A percentile compares a stretch with the other conserved stretches of the same genome.
These are phyloP conservation scores for Kodamaea laetipori DNA, from an alignment of 805 yeast species.

Conservation along the genomic window DNA sequence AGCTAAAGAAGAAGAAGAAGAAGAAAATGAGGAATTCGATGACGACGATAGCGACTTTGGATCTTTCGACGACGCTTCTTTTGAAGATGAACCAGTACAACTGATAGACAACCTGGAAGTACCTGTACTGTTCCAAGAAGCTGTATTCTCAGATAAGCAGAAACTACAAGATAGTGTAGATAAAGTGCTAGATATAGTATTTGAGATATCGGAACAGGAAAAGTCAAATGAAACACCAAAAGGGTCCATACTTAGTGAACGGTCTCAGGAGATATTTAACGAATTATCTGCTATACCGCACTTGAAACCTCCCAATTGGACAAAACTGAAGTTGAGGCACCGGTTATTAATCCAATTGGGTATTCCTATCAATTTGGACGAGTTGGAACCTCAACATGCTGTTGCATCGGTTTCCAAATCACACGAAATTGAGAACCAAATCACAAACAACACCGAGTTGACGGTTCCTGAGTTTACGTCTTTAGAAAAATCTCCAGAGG, in stretches of 20 bases:
- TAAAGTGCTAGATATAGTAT: slow-evolving; percentile 6
- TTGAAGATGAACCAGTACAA: slow-evolving; percentile 2
- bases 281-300: slow-evolving; percentile 51
- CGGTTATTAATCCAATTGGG: slow-evolving; percentile 65
- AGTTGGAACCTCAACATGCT: slow-evolving; percentile 25
- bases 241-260: slow-evolving; percentile 25
- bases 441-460: neutral
- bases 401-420: neutral
- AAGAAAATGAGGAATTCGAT: slow-evolving; percentile 14
- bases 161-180: slow-evolving; percentile 16
- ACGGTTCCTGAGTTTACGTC: slow-evolving; percentile 36
- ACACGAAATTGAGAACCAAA: neutral
- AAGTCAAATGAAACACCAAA: slow-evolving; percentile 2
- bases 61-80: slow-evolving; percentile 28
- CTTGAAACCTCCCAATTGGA: slow-evolving; percentile 68
- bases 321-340: slow-evolving; percentile 62
- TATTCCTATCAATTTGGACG: slow-evolving; percentile 72
- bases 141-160: slow-evolving; percentile 15
- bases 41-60: slow-evolving; percentile 42
- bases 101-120: slow-evolving; percentile 20
- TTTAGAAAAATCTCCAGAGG: slow-evolving; percentile 32
- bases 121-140: slow-evolving; percentile 17
- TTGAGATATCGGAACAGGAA: slow-evolving; percentile 10
- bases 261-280: slow-evolving; percentile 45
- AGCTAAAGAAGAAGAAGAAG: neutral